Conservation (phyloP, 2,329 filamentous ascomycete species). For the Mycogone perniciosa region DNA sequence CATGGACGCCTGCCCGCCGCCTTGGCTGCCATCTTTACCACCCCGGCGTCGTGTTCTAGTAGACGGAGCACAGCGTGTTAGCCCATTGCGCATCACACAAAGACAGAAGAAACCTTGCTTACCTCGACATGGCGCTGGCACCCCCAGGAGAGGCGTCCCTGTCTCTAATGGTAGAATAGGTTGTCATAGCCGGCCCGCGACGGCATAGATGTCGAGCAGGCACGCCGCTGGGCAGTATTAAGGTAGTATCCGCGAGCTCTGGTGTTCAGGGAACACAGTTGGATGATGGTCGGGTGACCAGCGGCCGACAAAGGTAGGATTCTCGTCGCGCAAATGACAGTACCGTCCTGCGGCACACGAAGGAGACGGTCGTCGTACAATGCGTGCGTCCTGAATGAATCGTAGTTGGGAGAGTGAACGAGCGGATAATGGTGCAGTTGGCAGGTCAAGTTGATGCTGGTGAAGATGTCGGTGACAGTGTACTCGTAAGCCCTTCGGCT, state of each 20-base stretch:
- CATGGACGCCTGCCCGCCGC: constrained; percentile 72
- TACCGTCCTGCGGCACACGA: constrained; percentile 2
- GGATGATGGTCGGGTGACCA: constrained; percentile 8
- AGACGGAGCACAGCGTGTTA: constrained; percentile 3
- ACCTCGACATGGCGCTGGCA: constrained; percentile 46
- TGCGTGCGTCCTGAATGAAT: neutral
- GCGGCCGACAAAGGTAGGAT: neutral
- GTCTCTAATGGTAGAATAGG: constrained; percentile 48
- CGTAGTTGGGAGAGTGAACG: constrained; percentile 3
- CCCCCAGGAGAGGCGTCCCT: constrained; percentile 35
- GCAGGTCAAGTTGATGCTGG: constrained; percentile 2
- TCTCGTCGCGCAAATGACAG: neutral
- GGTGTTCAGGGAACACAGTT: neutral
- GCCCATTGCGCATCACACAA: neutral
- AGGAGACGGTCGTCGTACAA: neutral
- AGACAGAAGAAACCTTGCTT: neutral
- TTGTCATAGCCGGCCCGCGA: constrained; percentile 41
- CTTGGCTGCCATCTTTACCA: constrained; percentile 61
- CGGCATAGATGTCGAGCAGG: neutral
- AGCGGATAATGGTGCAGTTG: neutral
- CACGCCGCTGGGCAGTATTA: neutral
- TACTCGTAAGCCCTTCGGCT: neutral
- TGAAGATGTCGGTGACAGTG: neutral
- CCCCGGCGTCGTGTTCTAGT: constrained; percentile 52
- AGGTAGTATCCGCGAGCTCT: constrained; percentile 1